Evolutionary conservation across 345 rosid genomes (phyloP), one percentile per base, ranked within the genome.

Genomic region (Euphorbia lathyris): DNA sequence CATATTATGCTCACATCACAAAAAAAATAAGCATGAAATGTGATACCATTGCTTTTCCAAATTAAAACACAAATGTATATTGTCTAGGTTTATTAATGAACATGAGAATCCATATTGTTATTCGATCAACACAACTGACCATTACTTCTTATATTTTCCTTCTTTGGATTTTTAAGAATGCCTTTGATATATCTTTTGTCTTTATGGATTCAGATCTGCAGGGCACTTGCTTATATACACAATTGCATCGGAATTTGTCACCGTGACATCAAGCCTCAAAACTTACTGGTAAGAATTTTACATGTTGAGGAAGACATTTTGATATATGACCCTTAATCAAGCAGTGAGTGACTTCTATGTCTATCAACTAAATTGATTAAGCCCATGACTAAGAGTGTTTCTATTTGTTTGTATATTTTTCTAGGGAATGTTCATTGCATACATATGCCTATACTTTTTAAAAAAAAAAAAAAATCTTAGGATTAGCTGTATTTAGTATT

Each of bases 231-330:
- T 29, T 94, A 91, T 78, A 76, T 94, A 43, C 98, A 94, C 79
- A 84, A 85, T 52, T 86, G 80, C 64, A 88, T 91, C 75, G 97
- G 97, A 60, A 90, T 94, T 66, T 94, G 98, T 80, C 98, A 94
- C 63, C 94, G 97, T 73, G 98, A 94, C 79, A 94, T 94, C 82
- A 94, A 94, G 82, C 98, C 97, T 51, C 98, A 94, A 68, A 94
- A 94, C 79, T 81, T 91, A 69, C 86, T 94, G 43, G 97, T 93
- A 77, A 82, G 86, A 51, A 69, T 55, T 73, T 26, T 34, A 34
- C 72, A 55, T 30, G 67, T 43, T 47, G 50, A 45, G 27, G 43
- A 45, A 36, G 29, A 25, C 58, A 56, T 36, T 69, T 16, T 66
- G 51, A 53, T 58, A n/a, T n/a, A n/a, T n/a, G n/a, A n/a, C n/a